A percentile compares a stretch with the other conserved stretches of the same genome.
Evolutionary conservation across 208 protist species (phyloP).

Genomic region (Zelonia costaricensis): DNA sequence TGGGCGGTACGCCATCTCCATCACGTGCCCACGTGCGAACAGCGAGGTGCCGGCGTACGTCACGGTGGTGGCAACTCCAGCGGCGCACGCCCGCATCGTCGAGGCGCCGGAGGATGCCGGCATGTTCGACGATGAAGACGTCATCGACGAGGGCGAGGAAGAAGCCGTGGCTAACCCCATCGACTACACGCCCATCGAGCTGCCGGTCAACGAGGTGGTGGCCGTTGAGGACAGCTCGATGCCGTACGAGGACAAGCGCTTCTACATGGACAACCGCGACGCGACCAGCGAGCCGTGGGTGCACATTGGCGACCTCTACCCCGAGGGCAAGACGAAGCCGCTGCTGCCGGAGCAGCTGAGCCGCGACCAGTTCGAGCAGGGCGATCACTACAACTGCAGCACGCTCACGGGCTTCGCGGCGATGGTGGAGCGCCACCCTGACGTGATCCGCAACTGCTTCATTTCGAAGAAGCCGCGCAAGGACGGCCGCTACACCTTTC

Average conservation of each 20-base stretch:
- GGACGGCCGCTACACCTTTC: constrained; percentile 63
- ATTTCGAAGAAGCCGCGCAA: constrained; percentile 49
- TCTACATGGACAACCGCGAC: constrained; percentile 49
- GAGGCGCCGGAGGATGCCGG: constrained; percentile 59
- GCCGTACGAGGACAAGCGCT: constrained; percentile 55
- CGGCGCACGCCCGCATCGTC: constrained; percentile 59
- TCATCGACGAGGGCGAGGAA: constrained; percentile 71
- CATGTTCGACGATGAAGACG: constrained; percentile 77
- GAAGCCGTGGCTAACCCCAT: constrained; percentile 36
- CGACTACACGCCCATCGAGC: constrained; percentile 54
- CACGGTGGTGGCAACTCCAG: constrained; percentile 40
- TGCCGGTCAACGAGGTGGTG: constrained; percentile 18
- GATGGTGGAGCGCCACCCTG: constrained; percentile 45
- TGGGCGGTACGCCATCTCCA: constrained; percentile 67
- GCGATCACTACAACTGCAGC: constrained; percentile 64
- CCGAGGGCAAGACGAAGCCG: constrained; percentile 51
- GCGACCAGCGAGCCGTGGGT: constrained; percentile 52
- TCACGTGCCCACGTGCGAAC: constrained; percentile 69
- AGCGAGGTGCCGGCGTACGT: constrained; percentile 54
- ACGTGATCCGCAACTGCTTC: constrained; percentile 60
- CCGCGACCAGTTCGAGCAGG: constrained; percentile 57
- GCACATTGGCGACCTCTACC: constrained; percentile 74
- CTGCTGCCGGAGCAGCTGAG: constrained; percentile 51
- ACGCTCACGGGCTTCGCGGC: constrained; percentile 53
- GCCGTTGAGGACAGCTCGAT: constrained; percentile 51